Evolutionary conservation across 2,329 filamentous ascomycete genomes (phyloP).

Genomic region (Chrysosporium queenslandicum): DNA sequence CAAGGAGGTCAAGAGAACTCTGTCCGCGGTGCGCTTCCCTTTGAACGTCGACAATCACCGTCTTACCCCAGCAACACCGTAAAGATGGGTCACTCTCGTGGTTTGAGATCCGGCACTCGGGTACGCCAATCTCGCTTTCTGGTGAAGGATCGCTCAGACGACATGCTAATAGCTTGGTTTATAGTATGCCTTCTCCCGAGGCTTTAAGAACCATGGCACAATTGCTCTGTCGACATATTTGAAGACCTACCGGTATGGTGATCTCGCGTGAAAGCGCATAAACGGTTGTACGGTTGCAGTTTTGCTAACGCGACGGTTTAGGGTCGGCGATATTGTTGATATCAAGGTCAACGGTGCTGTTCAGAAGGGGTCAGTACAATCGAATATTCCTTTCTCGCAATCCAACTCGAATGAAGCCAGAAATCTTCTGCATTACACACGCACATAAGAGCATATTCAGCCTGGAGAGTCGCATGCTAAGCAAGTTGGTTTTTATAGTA

Average conservation of each 20-base stretch:
- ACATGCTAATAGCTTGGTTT: conserved; percentile 16
- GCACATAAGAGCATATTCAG: neutral
- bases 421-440: neutral
- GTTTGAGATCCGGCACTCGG: conserved; percentile 78
- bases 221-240: conserved; percentile 93
- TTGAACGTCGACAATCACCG: conserved; percentile 36
- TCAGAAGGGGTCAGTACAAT: conserved; percentile 75
- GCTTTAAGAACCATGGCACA: conserved; percentile 91
- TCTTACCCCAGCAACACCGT: conserved; percentile 38
- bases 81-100: conserved; percentile 77
- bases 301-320: conserved; percentile 28
- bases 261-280: conserved; percentile 16
- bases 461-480: conserved; percentile 10
- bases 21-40: conserved; percentile 20
- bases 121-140: conserved; percentile 42
- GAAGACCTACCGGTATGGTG: conserved; percentile 71
- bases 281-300: conserved; percentile 19
- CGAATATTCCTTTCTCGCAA: neutral
- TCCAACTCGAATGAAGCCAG: neutral
- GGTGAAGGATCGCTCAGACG: conserved; percentile 5
- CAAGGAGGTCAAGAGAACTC: conserved; percentile 7
- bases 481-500: conserved; percentile 45
- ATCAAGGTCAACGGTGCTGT: conserved; percentile 98
- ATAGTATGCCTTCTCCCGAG: conserved; percentile 82
- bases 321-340: conserved; percentile 97